Conservation (phyloP, 148 eudicot genomes). For the Cornus suecica region DNA sequence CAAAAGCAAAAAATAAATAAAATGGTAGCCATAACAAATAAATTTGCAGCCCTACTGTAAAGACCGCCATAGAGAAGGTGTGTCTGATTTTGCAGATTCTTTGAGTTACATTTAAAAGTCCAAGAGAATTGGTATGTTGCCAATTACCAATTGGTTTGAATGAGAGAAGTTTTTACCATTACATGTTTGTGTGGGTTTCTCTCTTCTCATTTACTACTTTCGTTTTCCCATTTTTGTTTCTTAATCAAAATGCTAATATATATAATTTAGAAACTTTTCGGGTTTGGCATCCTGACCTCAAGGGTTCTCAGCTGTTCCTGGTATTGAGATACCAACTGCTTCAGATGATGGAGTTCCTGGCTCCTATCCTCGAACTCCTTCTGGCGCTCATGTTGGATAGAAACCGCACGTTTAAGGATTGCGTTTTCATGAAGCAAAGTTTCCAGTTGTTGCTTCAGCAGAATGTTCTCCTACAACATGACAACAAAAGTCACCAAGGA, state of each 20-base stretch:
- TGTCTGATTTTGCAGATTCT: background rate
- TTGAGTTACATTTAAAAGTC: too few species aligned
- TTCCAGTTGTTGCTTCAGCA: conserved; percentile 66
- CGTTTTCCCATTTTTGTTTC: background rate
- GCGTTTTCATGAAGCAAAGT: conserved; percentile 61
- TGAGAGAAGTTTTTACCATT: too few species aligned
- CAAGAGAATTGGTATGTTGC: too few species aligned
- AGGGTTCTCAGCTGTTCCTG: conserved; percentile 80
- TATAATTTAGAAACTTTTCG: background rate
- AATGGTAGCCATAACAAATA: background rate
- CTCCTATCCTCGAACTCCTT: conserved; percentile 68
- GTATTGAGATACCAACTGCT: conserved; percentile 74
- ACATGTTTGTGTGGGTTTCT: background rate
- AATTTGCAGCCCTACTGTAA: background rate
- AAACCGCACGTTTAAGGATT: conserved; percentile 74
- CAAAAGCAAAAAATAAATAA: background rate
- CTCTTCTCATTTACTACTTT: background rate
- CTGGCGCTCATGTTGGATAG: conserved; percentile 83
- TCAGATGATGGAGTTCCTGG: conserved; percentile 63
- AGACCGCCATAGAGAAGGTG: background rate
- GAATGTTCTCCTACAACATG: conserved; percentile 46
- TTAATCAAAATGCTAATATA: background rate
- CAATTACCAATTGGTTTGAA: too few species aligned
- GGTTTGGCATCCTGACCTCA: conserved; percentile 45
- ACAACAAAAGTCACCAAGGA: conserved; percentile 7